Evolutionary conservation across 306 rosid genomes (phyloP).

Genomic region (Luffa acutangula): DNA sequence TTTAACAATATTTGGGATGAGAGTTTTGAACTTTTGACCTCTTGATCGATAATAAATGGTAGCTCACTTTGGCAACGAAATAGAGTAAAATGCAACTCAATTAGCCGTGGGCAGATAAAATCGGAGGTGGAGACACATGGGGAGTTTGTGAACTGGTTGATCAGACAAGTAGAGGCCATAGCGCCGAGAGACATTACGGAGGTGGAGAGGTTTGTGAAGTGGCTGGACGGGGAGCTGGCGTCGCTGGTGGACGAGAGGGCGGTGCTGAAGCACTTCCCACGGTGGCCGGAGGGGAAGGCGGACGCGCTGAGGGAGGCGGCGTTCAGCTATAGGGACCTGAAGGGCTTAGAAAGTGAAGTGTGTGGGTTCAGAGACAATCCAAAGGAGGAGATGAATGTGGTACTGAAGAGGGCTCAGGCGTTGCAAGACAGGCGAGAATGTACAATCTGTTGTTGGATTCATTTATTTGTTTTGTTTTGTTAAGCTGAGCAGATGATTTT

Average conservation of each 20-base stretch:
- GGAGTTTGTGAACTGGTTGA: conserved; percentile 49
- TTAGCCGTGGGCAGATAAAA: conserved; percentile 40
- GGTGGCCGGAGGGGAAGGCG: conserved; percentile 87
- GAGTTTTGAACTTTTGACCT: too few relatives aligned
- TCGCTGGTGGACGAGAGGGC: conserved; percentile 79
- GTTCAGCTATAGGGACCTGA: conserved; percentile 59
- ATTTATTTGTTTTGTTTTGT: not conserved
- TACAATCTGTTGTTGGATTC: conserved; percentile 15
- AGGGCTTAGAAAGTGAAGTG: conserved; percentile 56
- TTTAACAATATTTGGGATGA: too few relatives aligned
- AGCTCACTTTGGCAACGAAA: too few relatives aligned
- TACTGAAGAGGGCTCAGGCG: conserved; percentile 61
- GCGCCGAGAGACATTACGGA: conserved; percentile 42
- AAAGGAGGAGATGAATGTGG: conserved; percentile 38
- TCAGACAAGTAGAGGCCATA: conserved; percentile 50
- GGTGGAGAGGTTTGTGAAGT: conserved; percentile 63
- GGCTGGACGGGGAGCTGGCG: conserved; percentile 70
- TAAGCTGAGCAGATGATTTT: not conserved
- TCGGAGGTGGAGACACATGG: conserved; percentile 72
- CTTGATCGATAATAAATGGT: too few relatives aligned
- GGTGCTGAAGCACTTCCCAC: conserved; percentile 70
- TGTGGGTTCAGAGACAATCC: conserved; percentile 48
- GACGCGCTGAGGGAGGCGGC: conserved; percentile 84
- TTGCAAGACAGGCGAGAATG: conserved; percentile 97
- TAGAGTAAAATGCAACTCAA: too few relatives aligned